Conservation (phyloP, 345 rosid species). For the Balakata baccata region DNA sequence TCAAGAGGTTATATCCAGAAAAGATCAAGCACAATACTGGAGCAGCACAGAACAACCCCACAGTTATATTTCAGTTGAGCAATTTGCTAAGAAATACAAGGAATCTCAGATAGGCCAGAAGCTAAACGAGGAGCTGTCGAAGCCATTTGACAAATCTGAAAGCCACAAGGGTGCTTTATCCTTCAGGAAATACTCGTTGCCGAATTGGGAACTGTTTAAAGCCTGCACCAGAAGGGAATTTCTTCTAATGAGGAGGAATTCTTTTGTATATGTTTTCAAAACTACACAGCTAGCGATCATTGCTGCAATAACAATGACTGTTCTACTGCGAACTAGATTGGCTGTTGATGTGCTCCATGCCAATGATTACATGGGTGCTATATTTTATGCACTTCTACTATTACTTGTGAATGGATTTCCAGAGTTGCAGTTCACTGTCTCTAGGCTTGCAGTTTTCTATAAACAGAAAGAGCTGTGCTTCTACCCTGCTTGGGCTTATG, state of each 20-base stretch:
- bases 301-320: conserved; percentile 57
- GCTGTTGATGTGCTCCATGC: conserved; percentile 45
- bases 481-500: conserved; percentile 74
- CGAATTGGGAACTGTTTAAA: conserved; percentile 53
- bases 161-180: conserved; percentile 42
- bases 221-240: conserved; percentile 59
- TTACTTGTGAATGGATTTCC: conserved; percentile 49
- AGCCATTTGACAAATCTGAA: conserved; percentile 36
- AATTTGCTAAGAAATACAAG: conserved; percentile 39
- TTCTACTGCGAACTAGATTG: conserved; percentile 44
- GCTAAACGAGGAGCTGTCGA: conserved; percentile 34
- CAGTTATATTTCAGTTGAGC: conserved; percentile 38
- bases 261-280: conserved; percentile 51
- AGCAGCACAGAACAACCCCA: conserved; percentile 25
- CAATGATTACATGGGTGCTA: conserved; percentile 47
- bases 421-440: conserved; percentile 46
- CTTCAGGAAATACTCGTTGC: conserved; percentile 36
- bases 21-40: conserved; percentile 70
- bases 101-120: conserved; percentile 32
- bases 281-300: conserved; percentile 46
- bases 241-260: conserved; percentile 63
- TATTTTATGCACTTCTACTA: conserved; percentile 45
- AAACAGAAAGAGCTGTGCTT: conserved; percentile 55
- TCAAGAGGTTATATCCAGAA: conserved; percentile 64
- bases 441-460: conserved; percentile 51